Evolutionary conservation across 192 early-diverging fungal species (phyloP), one percentile per base, ranked within the genome.

Genomic region (Helicostylum pulchrum): DNA sequence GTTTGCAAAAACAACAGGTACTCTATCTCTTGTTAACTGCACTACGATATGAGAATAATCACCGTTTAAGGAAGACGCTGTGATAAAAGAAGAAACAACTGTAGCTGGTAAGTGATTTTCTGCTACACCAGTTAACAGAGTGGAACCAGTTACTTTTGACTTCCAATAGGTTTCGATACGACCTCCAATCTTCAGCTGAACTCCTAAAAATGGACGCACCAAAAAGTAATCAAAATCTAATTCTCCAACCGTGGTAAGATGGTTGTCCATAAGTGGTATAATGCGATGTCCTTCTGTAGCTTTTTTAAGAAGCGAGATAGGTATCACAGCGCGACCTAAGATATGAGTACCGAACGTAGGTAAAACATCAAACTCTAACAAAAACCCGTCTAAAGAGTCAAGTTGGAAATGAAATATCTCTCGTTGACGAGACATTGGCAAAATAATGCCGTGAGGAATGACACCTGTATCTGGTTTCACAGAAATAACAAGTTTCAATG

Each of bases 81-180:
- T 93, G 56, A 94, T 87, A 21, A 92, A 87, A 7, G 92, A 92
- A 64, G 71, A 74, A 20, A 81, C 76, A 39, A 39, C 36, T 39
- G 36, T 39, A 9, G 36, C 36, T 39, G 36, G 36, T 4, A 39
- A 39, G 9, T 36, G 68, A 31, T 20, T 34, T 56, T n/a, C 67
- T 45, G 30, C 36, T 49, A 42, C 70, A 5, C 73, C 68, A 20
- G 73, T 71, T n/a, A 56, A 61, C 49, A 60, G 73, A 21, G 70
- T 71, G 14, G 76, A 64, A 60, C 8, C 50, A 3, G 92, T 87
- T 66, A 90, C 89, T 15, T 93, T 95, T 3, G 93, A 90, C 79
- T 97, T 99, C 97, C 97, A 99, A 78, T 99, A 99, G 0, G 97
- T 99, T 70, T 95, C 94, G 21, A 97, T 90, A 50, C 88, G 90